phyloP scores from a whole-genome alignment of 306 rosid genomes.

The barrel medic (Medicago truncatula) region DNA sequence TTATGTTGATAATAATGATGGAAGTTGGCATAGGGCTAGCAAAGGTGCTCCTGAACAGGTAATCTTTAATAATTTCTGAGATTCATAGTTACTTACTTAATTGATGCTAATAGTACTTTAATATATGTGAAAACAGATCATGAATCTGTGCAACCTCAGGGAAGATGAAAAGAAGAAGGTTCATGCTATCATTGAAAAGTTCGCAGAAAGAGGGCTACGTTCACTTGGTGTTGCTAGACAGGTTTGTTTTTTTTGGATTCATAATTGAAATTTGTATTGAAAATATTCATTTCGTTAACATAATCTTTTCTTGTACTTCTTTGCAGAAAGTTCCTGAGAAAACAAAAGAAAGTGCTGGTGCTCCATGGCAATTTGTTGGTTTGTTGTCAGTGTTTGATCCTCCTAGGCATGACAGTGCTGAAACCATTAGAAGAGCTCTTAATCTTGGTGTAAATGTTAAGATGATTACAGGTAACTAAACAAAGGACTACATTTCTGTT shows the following conservation, averaged over 20 bases:
- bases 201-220: constrained; percentile 97
- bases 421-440: constrained; percentile 92
- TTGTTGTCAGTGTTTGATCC: constrained; percentile 92
- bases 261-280: not conserved
- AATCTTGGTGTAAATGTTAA: constrained; percentile 96
- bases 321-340: constrained; percentile 87
- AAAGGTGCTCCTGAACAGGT: constrained; percentile 99
- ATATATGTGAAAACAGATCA: constrained; percentile 58
- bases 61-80: constrained; percentile 24
- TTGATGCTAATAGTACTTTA: constrained; percentile 35
- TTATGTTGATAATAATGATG: constrained; percentile 71
- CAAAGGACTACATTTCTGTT: not conserved
- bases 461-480: constrained; percentile 91
- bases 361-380: constrained; percentile 95
- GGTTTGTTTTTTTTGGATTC: constrained; percentile 51
- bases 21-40: constrained; percentile 92
- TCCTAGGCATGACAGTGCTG: constrained; percentile 98
- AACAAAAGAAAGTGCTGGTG: constrained; percentile 80
- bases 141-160: constrained; percentile 71
- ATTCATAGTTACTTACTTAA: not conserved
- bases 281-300: not conserved
- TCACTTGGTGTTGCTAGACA: constrained; percentile 94
- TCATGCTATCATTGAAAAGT: constrained; percentile 78
- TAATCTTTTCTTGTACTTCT: not conserved
- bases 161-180: constrained; percentile 86